A percentile compares a stretch with the other conserved stretches of the same genome.
Evolutionary conservation across 2,329 filamentous ascomycete genomes (phyloP).

Genomic region (Gaeumannomyces tritici): DNA sequence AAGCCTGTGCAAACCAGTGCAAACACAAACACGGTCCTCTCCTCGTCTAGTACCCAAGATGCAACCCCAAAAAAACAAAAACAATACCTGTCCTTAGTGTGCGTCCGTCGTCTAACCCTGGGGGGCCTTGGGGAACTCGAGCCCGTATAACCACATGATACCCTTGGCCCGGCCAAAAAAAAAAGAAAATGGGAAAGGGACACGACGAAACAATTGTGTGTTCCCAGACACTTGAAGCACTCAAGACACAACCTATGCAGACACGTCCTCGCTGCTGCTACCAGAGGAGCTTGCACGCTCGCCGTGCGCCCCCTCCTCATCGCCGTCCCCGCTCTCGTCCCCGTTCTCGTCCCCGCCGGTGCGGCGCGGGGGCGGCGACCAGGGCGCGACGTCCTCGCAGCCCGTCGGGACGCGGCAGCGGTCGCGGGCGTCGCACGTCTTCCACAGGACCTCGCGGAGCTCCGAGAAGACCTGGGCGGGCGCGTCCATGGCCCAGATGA

Average conservation of each 20-base stretch:
- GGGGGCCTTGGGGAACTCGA: too few relatives aligned
- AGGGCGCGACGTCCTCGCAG: constrained; percentile 42
- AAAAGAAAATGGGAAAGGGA: too few relatives aligned
- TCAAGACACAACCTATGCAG: not conserved
- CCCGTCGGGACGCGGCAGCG: constrained; percentile 55
- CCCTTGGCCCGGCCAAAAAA: too few relatives aligned
- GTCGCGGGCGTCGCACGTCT: constrained; percentile 46
- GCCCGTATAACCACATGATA: too few relatives aligned
- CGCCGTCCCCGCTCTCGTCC: not conserved
- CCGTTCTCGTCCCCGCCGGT: not conserved
- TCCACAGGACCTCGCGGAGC: constrained; percentile 75
- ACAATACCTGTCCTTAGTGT: too few relatives aligned
- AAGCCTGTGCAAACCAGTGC: too few relatives aligned
- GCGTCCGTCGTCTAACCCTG: too few relatives aligned
- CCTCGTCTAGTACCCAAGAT: too few relatives aligned
- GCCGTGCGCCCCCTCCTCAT: not conserved
- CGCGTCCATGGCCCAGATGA: constrained; percentile 88
- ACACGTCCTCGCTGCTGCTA: constrained; percentile 1
- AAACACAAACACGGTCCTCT: too few relatives aligned
- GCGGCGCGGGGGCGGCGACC: constrained; percentile 19
- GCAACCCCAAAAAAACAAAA: too few relatives aligned
- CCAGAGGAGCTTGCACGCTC: not conserved
- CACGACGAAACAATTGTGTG: too few relatives aligned
- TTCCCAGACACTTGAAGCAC: not conserved
- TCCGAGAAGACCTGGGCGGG: constrained; percentile 76